Conservation (phyloP, 1,284 basidiomycete genomes). For the Trametes versicolor region DNA sequence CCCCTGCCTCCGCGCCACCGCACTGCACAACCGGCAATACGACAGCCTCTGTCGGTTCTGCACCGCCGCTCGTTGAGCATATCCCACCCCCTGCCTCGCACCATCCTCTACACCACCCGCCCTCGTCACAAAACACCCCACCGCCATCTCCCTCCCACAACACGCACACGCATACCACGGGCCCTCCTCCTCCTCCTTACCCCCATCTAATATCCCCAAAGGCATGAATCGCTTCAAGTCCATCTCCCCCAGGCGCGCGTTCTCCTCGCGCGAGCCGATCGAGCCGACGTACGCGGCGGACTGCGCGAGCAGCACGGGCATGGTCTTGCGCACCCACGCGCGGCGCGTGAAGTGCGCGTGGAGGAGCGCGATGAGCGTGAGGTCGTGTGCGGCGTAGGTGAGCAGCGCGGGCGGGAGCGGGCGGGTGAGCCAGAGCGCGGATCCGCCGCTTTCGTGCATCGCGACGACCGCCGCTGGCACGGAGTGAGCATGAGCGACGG, state of each 20-base stretch:
- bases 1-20: too few species aligned
- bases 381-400: conserved; percentile 53
- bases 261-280: conserved; percentile 31
- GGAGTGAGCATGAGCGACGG: neutral
- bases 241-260: conserved; percentile 26
- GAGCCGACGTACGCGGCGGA: conserved; percentile 37
- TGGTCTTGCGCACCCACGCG: conserved; percentile 42
- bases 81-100: too few species aligned
- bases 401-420: conserved; percentile 49
- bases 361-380: conserved; percentile 49
- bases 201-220: conserved; percentile 27
- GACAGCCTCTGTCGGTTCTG: too few species aligned
- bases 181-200: neutral
- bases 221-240: conserved; percentile 35
- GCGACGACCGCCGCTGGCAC: conserved; percentile 47
- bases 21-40: too few species aligned
- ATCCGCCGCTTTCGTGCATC: conserved; percentile 49
- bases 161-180: too few species aligned
- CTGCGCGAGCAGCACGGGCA: conserved; percentile 26
- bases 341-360: conserved; percentile 47
- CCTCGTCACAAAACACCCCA: too few species aligned
- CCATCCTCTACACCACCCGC: too few species aligned
- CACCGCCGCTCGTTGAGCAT: too few species aligned
- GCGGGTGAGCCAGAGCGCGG: conserved; percentile 47
- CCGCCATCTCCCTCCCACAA: neutral